phyloP scores from a whole-genome alignment of 305 asterid genomes.

The Plantago coronopus region DNA sequence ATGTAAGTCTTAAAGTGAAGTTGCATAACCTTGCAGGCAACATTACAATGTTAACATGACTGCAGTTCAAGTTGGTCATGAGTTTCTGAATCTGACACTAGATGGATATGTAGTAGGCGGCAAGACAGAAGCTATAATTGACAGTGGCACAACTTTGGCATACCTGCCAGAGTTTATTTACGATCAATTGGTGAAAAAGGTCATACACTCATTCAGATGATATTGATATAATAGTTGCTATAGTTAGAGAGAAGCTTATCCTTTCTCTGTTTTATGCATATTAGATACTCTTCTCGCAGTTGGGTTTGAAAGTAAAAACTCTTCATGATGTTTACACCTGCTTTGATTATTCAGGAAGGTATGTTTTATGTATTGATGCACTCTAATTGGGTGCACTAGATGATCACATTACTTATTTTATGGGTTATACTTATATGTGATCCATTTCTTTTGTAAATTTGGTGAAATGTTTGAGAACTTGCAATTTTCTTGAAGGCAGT shows the following conservation, averaged over 20 bases:
- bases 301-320: slow-evolving; percentile 60
- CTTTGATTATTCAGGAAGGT: slow-evolving; percentile 92
- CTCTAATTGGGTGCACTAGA: slow-evolving; percentile 19
- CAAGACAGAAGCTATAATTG: slow-evolving; percentile 81
- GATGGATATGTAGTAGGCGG: slow-evolving; percentile 52
- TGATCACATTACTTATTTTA: slow-evolving; percentile 8
- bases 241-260: slow-evolving; percentile 23
- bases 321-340: slow-evolving; percentile 89
- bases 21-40: slow-evolving; percentile 52
- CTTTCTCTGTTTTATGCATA: slow-evolving; percentile 24
- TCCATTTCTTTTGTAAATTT: neutral
- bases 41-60: slow-evolving; percentile 99
- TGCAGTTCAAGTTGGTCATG: slow-evolving; percentile 70
- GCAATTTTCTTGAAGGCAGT: neutral
- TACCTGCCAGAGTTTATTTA: slow-evolving; percentile 86
- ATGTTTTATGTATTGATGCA: slow-evolving; percentile 30
- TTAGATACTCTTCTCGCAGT: slow-evolving; percentile 86
- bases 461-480: neutral
- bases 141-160: slow-evolving; percentile 97
- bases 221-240: slow-evolving; percentile 17
- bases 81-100: slow-evolving; percentile 59
- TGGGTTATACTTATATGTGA: neutral
- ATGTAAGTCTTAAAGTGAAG: slow-evolving; percentile 12
- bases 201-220: slow-evolving; percentile 19
- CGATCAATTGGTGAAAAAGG: slow-evolving; percentile 70